These are phyloP conservation scores for Ampelocalamus luodianensis DNA, from an alignment of 176 grass and related monocot genomes.

Conservation along the genomic window DNA sequence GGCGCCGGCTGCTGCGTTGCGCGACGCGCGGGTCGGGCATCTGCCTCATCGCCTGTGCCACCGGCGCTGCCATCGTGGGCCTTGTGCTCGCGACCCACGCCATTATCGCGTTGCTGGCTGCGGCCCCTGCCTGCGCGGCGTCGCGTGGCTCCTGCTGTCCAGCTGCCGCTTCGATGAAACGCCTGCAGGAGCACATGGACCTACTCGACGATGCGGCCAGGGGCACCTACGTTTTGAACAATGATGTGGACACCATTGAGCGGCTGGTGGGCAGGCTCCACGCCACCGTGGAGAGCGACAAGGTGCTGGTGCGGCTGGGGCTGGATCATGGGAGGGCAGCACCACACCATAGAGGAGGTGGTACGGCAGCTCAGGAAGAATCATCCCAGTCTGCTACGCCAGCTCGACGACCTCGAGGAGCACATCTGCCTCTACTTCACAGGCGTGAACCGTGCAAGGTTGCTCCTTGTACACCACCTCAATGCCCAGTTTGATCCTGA, in stretches of 20 bases:
- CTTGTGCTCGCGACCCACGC: slow-evolving; percentile 72
- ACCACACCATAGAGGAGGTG: slow-evolving; percentile 88
- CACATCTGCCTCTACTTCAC: slow-evolving; percentile 91
- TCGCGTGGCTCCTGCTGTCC: slow-evolving; percentile 48
- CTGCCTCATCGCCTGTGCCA: slow-evolving; percentile 64
- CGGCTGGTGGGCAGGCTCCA: slow-evolving; percentile 75
- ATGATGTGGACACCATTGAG: slow-evolving; percentile 80
- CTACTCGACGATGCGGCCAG: slow-evolving; percentile 74
- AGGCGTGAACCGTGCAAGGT: slow-evolving; percentile 74
- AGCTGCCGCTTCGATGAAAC: slow-evolving; percentile 37
- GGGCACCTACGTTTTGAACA: slow-evolving; percentile 82
- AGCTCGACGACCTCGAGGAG: slow-evolving; percentile 80
- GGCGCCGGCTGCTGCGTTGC: slow-evolving; percentile 48
- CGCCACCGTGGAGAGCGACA: slow-evolving; percentile 82
- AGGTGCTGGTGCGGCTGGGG: slow-evolving; percentile 71
- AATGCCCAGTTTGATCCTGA: slow-evolving; percentile 47
- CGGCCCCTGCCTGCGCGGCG: slow-evolving; percentile 32
- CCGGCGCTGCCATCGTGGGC: slow-evolving; percentile 50
- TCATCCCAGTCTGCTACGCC: slow-evolving; percentile 66
- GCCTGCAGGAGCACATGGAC: slow-evolving; percentile 66
- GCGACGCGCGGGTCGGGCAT: slow-evolving; percentile 57
- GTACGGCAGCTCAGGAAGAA: slow-evolving; percentile 75
- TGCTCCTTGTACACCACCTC: slow-evolving; percentile 74
- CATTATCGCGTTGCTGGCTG: slow-evolving; percentile 37
- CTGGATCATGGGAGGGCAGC: slow-evolving; percentile 70